Conservation (phyloP, 305 asterid genomes). For the Fraxinus sp. region DNA sequence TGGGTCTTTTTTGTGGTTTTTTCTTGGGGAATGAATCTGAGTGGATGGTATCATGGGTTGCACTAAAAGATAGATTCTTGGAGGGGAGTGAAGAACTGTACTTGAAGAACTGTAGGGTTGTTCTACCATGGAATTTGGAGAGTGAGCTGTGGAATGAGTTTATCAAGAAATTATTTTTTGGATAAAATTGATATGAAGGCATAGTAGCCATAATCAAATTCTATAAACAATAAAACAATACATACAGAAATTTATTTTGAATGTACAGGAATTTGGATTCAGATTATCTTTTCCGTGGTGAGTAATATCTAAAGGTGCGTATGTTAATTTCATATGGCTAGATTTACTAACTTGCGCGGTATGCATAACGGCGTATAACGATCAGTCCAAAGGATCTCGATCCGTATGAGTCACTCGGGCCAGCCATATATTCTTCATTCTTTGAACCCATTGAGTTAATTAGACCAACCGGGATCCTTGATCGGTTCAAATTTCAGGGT, state of each 20-base stretch:
- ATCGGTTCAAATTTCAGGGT: not conserved
- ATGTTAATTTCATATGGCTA: not conserved
- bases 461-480: not conserved
- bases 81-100: constrained; percentile 40
- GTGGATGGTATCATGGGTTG: constrained; percentile 19
- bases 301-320: not conserved
- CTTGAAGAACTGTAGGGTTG: constrained; percentile 48
- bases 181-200: constrained; percentile 52
- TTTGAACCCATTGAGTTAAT: not conserved
- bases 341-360: not conserved
- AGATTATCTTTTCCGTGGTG: not conserved
- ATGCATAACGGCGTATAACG: not conserved
- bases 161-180: constrained; percentile 41
- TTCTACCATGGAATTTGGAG: constrained; percentile 40
- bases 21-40: constrained; percentile 28
- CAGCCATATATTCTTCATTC: not conserved
- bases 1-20: constrained; percentile 42
- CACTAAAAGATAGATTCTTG: constrained; percentile 35
- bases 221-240: constrained; percentile 16
- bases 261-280: not conserved
- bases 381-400: not conserved
- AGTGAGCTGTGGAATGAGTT: constrained; percentile 61
- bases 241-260: not conserved
- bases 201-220: constrained; percentile 52
- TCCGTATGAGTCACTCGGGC: not conserved